Evolutionary conservation across 768 basidiomycete genomes (phyloP).

Genomic region (Tremella mesenterica): DNA sequence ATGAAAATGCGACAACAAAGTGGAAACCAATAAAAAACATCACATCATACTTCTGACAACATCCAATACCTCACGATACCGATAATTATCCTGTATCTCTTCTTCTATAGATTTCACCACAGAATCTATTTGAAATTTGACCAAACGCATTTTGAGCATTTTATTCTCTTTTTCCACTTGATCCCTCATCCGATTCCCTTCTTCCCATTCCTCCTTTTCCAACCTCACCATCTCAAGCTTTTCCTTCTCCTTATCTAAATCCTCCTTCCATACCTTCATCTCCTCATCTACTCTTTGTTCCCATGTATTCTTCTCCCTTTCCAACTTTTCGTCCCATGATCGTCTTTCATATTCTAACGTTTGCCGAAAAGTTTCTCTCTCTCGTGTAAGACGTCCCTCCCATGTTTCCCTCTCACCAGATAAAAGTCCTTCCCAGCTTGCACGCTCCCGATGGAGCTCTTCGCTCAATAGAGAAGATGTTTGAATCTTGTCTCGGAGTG

Average conservation of each 20-base stretch:
- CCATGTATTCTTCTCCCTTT: neutral
- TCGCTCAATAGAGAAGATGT: too few relatives aligned
- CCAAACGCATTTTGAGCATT: too few relatives aligned
- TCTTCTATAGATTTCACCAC: neutral
- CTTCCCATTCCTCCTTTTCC: neutral
- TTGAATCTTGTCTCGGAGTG: too few relatives aligned
- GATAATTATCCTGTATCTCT: constrained; percentile 1
- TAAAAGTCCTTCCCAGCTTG: neutral
- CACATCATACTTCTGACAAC: neutral
- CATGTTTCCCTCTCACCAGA: too few relatives aligned
- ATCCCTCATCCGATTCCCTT: neutral
- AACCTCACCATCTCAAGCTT: neutral
- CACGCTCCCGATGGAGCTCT: neutral
- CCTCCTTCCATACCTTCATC: neutral
- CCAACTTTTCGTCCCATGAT: neutral
- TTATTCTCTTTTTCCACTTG: too few relatives aligned
- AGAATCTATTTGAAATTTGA: too few relatives aligned
- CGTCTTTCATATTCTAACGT: neutral
- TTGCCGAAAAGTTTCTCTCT: neutral
- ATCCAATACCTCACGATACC: neutral
- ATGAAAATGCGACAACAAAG: neutral
- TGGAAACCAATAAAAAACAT: neutral
- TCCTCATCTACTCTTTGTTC: neutral
- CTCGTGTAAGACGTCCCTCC: neutral
- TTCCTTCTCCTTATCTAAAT: neutral